Conservation (phyloP, 192 early-diverging fungal species). For the Glomus cerebriforme region DNA sequence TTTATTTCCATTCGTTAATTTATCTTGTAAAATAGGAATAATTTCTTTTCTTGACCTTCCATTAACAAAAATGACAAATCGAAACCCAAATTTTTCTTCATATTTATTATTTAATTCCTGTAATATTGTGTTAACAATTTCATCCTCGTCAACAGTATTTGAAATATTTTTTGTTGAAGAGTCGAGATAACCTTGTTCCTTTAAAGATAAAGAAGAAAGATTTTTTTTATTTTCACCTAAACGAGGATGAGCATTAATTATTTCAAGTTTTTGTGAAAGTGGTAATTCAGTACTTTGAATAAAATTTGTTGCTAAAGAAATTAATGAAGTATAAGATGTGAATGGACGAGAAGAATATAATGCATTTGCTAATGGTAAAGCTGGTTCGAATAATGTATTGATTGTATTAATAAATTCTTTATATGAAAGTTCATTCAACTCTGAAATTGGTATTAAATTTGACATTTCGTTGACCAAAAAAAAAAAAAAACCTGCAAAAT, state of each 20-base stretch:
- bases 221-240: constrained; percentile 75
- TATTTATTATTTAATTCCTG: constrained; percentile 66
- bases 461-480: background rate
- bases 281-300: constrained; percentile 55
- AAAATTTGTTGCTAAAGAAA: constrained; percentile 56
- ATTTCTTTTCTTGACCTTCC: constrained; percentile 73
- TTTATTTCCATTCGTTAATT: constrained; percentile 62
- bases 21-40: constrained; percentile 73
- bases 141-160: constrained; percentile 42
- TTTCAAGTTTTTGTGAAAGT: constrained; percentile 66
- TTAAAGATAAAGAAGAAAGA: constrained; percentile 70
- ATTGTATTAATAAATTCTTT: constrained; percentile 61
- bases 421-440: constrained; percentile 10
- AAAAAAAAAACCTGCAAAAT: too few species aligned
- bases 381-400: constrained; percentile 81
- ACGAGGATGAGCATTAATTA: constrained; percentile 89
- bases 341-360: constrained; percentile 74
- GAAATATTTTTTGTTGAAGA: constrained; percentile 38
- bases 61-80: constrained; percentile 83
- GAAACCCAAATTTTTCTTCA: constrained; percentile 77
- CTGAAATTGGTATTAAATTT: background rate
- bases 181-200: constrained; percentile 68
- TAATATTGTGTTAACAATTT: constrained; percentile 56
- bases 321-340: constrained; percentile 64
- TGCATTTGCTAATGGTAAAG: constrained; percentile 74